Evolutionary conservation across 345 rosid species (phyloP).

Genomic region (Leavenworthia alabamica): DNA sequence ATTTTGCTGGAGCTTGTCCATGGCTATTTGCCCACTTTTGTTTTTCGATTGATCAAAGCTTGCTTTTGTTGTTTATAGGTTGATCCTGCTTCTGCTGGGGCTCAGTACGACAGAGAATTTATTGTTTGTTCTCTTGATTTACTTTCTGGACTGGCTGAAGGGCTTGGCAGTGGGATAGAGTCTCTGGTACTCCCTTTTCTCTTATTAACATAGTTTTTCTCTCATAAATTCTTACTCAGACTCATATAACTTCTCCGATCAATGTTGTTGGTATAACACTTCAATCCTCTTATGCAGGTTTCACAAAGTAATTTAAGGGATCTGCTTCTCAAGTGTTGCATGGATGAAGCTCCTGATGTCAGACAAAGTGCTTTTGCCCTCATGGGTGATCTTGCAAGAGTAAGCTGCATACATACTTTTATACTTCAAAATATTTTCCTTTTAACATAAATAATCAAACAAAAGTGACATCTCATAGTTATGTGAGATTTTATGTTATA

Average conservation of each 20-base stretch:
- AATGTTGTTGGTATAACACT: background rate
- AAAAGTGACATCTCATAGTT: too few relatives aligned
- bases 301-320: constrained; percentile 71
- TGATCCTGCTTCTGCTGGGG: constrained; percentile 70
- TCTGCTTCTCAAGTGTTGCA: constrained; percentile 82
- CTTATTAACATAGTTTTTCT: background rate
- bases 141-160: constrained; percentile 92
- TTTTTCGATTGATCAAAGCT: background rate
- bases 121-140: constrained; percentile 87
- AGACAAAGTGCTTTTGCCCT: constrained; percentile 93
- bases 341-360: constrained; percentile 68
- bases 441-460: background rate
- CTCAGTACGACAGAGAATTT: constrained; percentile 81
- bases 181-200: constrained; percentile 60
- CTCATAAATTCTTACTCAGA: background rate
- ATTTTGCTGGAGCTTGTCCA: background rate
- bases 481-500: background rate
- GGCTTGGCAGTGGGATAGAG: constrained; percentile 89
- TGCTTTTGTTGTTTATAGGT: constrained; percentile 42
- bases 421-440: background rate
- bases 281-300: constrained; percentile 44
- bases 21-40: background rate
- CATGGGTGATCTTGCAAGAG: constrained; percentile 70
- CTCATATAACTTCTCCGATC: background rate
- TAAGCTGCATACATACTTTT: constrained; percentile 30